Evolutionary conservation across 2,329 filamentous ascomycete species (phyloP), one percentile per base, ranked within the genome.

Genomic region (Pseudogymnoascus verrucosus): DNA sequence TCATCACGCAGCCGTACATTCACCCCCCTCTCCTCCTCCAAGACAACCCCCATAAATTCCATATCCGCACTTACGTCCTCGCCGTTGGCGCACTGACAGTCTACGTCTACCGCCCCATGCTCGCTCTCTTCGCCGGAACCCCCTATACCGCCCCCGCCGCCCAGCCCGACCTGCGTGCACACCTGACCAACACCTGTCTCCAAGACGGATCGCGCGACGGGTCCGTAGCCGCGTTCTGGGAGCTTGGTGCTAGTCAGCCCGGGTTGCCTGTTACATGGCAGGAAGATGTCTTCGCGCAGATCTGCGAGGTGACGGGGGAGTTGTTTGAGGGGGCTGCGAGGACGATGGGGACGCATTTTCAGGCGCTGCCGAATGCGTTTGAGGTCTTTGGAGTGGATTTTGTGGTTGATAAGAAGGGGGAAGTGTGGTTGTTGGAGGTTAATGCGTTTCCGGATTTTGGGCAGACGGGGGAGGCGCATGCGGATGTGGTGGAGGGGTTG

Each of bases 391-490:
- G 95, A 0, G 76, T 98, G 44, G 95, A 99, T 74, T 99, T 95
- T 73, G 75, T 99, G 71, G 87, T 97, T 8, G 90, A 92, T 71
- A 80, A 73, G 0, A 71, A 74, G 7, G 87, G 85, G 0, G 80
- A 71, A 3, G 84, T 86, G 3, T 97, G 87, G 86, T 74, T 99
- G 71, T 78, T 99, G 64, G 95, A 99, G 78, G 84, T 96, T 34
- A 99, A 99, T 78, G 91, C 93, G 0, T 99, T 96, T 76, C 95
- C 95, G 8, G 95, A 99, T 77, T 98, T 98, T 73, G 87, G 84
- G 72, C 93, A 98, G 83, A 96, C 92, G 14, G 95, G 95, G 0
- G 82, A 82, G 6, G 88, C 89, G 64, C 76, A 96, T 67, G 85
- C 82, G 72, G 83, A 78, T 0, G 76, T 98, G 42, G 88, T 99